phyloP scores from a whole-genome alignment of 2,329 filamentous ascomycete genomes.

The Apiospora rasikravindrae region DNA sequence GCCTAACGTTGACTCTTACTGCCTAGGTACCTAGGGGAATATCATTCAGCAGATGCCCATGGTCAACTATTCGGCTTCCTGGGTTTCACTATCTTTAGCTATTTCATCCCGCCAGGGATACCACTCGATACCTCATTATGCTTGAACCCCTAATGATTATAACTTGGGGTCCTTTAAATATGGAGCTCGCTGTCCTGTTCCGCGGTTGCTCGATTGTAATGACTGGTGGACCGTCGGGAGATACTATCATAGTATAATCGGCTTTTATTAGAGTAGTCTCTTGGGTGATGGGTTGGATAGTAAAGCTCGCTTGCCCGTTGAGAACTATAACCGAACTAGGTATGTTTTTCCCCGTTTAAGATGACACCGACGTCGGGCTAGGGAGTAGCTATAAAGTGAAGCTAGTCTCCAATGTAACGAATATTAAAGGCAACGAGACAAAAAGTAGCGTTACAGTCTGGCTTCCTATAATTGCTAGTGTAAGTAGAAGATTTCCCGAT shows the following conservation, averaged over 20 bases:
- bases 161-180: background rate
- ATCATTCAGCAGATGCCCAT: no score
- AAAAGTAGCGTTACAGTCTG: background rate
- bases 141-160: background rate
- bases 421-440: background rate
- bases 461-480: background rate
- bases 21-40: no score
- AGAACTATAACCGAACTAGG: background rate
- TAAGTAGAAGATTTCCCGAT: background rate
- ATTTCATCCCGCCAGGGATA: no score
- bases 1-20: no score
- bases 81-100: no score
- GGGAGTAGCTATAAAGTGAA: background rate
- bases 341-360: background rate
- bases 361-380: background rate
- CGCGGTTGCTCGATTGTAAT: background rate
- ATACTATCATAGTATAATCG: background rate
- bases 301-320: background rate
- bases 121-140: no score
- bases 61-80: no score
- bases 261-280: background rate
- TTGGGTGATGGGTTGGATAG: background rate
- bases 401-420: background rate
- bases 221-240: background rate
- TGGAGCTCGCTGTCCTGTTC: background rate